Conservation (phyloP, 2,329 filamentous ascomycete genomes). For the Grosmannia serpens region DNA sequence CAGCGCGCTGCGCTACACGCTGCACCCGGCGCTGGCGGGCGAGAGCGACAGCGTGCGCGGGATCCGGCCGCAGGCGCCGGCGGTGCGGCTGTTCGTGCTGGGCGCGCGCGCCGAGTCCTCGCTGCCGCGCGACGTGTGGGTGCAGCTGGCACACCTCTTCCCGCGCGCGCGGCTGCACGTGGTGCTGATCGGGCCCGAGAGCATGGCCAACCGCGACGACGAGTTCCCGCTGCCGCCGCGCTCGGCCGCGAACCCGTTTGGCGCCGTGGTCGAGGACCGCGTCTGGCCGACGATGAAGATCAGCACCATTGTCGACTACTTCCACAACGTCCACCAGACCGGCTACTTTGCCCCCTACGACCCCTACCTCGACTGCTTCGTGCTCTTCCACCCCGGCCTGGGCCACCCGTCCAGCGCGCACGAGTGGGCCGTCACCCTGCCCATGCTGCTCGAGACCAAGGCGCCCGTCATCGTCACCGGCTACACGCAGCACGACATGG, state of each 20-base stretch:
- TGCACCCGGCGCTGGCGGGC: constrained; percentile 77
- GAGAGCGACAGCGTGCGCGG: constrained; percentile 65
- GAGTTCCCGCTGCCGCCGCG: constrained; percentile 86
- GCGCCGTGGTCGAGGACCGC: constrained; percentile 85
- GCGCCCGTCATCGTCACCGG: constrained; percentile 89
- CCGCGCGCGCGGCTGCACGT: constrained; percentile 83
- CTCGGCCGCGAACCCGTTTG: constrained; percentile 79
- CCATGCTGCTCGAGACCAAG: constrained; percentile 86
- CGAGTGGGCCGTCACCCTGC: constrained; percentile 88
- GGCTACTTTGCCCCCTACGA: constrained; percentile 90
- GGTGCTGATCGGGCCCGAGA: constrained; percentile 90
- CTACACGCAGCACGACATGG: constrained; percentile 92
- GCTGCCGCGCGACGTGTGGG: constrained; percentile 84
- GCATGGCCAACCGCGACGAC: constrained; percentile 84
- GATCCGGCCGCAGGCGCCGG: constrained; percentile 71
- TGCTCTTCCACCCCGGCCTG: constrained; percentile 92
- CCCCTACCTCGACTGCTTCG: constrained; percentile 95
- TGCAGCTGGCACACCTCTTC: constrained; percentile 89
- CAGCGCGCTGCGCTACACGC: constrained; percentile 81
- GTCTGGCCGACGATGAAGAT: constrained; percentile 88
- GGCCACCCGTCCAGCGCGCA: constrained; percentile 88
- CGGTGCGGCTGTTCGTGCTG: constrained; percentile 83
- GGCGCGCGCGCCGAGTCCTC: constrained; percentile 97
- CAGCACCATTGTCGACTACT: constrained; percentile 95
- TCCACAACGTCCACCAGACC: constrained; percentile 87